Evolutionary conservation across 805 yeast genomes (phyloP), one percentile per base, ranked within the genome.

Genomic region (Teunomyces barrocoloradensis): DNA sequence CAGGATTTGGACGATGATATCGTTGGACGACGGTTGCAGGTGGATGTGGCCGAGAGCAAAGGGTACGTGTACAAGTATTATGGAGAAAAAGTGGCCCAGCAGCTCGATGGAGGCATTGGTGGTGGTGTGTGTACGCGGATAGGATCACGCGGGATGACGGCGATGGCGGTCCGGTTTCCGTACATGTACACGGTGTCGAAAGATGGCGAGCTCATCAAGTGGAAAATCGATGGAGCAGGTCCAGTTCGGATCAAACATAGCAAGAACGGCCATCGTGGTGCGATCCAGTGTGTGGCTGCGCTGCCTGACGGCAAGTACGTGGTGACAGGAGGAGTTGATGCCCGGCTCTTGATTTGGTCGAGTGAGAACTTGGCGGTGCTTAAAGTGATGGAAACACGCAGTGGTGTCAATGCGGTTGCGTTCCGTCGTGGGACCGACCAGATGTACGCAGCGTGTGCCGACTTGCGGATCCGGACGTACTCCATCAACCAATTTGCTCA

Each of bases 391-490:
- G 91, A 86, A 49, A 85, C 94, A 1, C 78, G 84, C 46, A 89
- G 94, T 34, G 80, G 80, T 33, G 85, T 92, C 5, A 73, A 85
- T 53, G 79, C 92, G 15, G 66, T 91, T 44, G 77, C 81, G 2
- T 94, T 94, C 70, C 82, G 96, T 55, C 78, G 91, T 57, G 81
- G 80, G 48, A 75, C 92, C 3, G 94, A 87, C 68, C 94, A 89
- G 64, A 73, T 94, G 50, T 94, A 85, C 62, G 98, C 91, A 20
- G 87, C 96, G 1, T 89, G 97, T 68, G 92, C 90, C 1, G 99
- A 94, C 66, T 80, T 90, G 60, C 85, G 91, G 56, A 85, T 94
- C 54, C 81, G 97, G 63, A 87, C 96, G 0, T 94, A 80, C 64
- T 85, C 91, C 53, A 77, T 91, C 49, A 87, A 83, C 58, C 97